Base-by-base conservation (phyloP, 805 yeast species). In the Scheffersomyces ergatensis region DNA sequence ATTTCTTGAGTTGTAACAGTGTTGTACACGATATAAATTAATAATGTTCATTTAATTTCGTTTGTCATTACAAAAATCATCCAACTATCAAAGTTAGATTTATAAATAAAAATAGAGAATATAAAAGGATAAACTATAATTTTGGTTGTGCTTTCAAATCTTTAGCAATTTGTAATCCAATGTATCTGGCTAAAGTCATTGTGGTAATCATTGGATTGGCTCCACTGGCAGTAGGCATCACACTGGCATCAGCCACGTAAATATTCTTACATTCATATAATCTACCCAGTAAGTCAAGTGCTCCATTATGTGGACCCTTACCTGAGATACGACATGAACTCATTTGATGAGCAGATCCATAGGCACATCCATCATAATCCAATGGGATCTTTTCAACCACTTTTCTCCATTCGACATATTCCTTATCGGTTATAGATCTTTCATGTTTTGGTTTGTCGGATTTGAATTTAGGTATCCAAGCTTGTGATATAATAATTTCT, bases 341-440 rank as follows among this genome's bases (percentile, higher is more conserved):
- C 80, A 76, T 76, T 53, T 76, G 82, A 54, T 76, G 81, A 13
- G 82, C 82, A 2, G 71, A 60, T 12, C 80, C 81, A 42, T 61
- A 57, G 2, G 55, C 36, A 3, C 64, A 44, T 4, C 65, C 66
- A 39, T 50, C 67, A n/a, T 42, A 5, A 13, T 55, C 51, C 37
- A 67, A 48, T 5, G 61, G 59, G 14, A 51, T 50, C n/a, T 53
- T 53, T 9, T 54, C 58, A 8, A 59, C 60, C 16, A 43, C 40
- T 16, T 48, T 43, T 46, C 72, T 59, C 70, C 70, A 70, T 15
- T 40, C 48, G 19, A 57, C 68, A 47, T 63, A 78, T 42, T 76
- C 80, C 4, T 46, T 32, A 47, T 77, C 82, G 15, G 53, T 51
- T 34, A 74, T 55, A 2, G 57, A 37, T 34, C 80, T 65, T 42